Base-by-base conservation (phyloP, 2,329 filamentous ascomycete species). In the Escovopsis sp. region DNA sequence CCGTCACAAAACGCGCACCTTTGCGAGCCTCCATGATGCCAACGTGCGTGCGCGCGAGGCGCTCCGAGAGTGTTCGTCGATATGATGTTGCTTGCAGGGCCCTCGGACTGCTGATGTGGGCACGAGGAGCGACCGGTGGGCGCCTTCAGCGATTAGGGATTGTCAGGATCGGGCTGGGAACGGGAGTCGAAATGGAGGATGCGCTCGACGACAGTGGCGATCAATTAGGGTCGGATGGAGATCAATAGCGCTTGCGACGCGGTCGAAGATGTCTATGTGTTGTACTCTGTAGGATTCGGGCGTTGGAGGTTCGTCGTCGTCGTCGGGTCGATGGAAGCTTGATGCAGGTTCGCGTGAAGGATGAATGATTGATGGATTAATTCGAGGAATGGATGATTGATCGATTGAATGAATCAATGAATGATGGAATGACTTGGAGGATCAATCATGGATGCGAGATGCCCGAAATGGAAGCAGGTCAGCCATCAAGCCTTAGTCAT, bases 11-110 rank as follows among this genome's bases (percentile, higher is more conserved):
- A 6, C 27, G 44, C 41, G 51, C 52, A 58, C 56, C 55, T 54
- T 58, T 58, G 38, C 55, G 53, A 44, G 52, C 42, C 31, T 51
- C 50, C 32, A 42, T 46, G 20, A 49, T 46, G 30, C 48, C 44
- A 41, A 45, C 48, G 11, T 30, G 27, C 7, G 27, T 30, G 27
- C 27, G 27, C 27, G 27, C 27, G 9, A 30, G 11, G 27, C 27
- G 27, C 27, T 30, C 27, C 8, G 9, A 11, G 8, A 11, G 27
- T 11, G 27, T 30, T 11, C 3, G 5, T 11, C 11, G 27, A 30
- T 30, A 8, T 30, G 40, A 32, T 40, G 41, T 33, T n/a, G 39
- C 27, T 16, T 30, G 27, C 27, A 11, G 36, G 27, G 32, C 31
- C 34, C 32, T 39, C 30, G 9, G 16, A 14, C 12, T 39, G 32